A percentile compares a stretch with the other conserved stretches of the same genome.
phyloP scores from a whole-genome alignment of 352 stramenopile species.

The Pythium myriotylum region DNA sequence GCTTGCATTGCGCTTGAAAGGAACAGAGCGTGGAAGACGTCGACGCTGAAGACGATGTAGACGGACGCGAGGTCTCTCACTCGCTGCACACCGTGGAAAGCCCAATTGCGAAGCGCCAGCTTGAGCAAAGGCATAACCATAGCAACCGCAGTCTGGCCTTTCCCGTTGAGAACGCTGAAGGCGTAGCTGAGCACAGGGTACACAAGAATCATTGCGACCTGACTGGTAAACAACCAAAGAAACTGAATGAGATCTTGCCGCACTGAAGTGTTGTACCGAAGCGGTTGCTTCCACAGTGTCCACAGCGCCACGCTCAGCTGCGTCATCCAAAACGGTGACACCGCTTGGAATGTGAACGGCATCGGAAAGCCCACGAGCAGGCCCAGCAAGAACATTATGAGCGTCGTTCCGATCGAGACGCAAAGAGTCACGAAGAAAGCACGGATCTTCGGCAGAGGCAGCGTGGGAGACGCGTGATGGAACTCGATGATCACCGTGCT shows the following conservation, averaged over 20 bases:
- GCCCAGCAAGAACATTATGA: conserved; percentile 2
- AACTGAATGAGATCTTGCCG: conserved; percentile 8
- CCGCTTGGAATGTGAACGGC: conserved; percentile 13
- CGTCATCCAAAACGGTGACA: neutral
- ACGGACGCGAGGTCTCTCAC: conserved; percentile 17
- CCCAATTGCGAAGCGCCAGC: conserved; percentile 7
- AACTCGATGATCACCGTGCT: conserved; percentile 6
- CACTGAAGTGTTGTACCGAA: conserved; percentile 1
- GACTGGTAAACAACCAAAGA: conserved; percentile 1
- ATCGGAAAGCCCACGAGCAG: conserved; percentile 16
- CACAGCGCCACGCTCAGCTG: conserved; percentile 3
- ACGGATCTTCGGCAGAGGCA: conserved; percentile 5
- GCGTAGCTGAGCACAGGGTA: conserved; percentile 14
- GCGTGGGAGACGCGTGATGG: neutral
- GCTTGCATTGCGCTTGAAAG: conserved; percentile 24
- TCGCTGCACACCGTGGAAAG: conserved; percentile 4
- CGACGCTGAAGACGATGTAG: conserved; percentile 14
- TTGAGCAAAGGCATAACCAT: conserved; percentile 11
- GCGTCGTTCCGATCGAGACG: neutral
- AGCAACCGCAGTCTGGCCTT: neutral
- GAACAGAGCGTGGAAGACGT: conserved; percentile 23
- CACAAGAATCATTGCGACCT: conserved; percentile 9
- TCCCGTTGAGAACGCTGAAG: neutral
- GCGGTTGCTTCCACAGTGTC: conserved; percentile 12
- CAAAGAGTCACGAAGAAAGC: neutral